These are phyloP conservation scores for Kodamaea kakaduensis DNA, from an alignment of 805 yeast species.

Conservation along the genomic window DNA sequence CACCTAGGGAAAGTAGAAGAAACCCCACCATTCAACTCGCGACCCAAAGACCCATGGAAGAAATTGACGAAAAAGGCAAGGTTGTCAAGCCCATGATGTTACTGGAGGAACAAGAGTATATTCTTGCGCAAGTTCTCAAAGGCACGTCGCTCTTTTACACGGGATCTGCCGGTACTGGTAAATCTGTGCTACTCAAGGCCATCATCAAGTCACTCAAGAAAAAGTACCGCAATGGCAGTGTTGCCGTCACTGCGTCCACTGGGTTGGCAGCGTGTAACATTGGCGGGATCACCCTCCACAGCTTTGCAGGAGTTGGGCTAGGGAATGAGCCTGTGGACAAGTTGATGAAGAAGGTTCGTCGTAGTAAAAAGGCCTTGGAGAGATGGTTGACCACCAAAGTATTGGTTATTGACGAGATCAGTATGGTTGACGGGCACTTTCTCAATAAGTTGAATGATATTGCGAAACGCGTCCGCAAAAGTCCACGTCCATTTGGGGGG, in stretches of 20 bases:
- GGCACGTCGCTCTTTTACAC: constrained; percentile 83
- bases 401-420: constrained; percentile 70
- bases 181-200: constrained; percentile 74
- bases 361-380: constrained; percentile 44
- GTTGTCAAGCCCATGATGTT: constrained; percentile 20
- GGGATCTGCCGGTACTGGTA: constrained; percentile 98
- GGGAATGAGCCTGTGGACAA: constrained; percentile 51
- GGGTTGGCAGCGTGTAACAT: constrained; percentile 81
- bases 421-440: constrained; percentile 72
- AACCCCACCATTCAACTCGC: constrained; percentile 28
- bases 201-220: constrained; percentile 51
- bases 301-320: constrained; percentile 74
- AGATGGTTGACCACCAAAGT: constrained; percentile 60
- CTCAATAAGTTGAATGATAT: constrained; percentile 61
- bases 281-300: constrained; percentile 75
- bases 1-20: too few relatives aligned
- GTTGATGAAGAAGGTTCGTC: constrained; percentile 49
- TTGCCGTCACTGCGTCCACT: constrained; percentile 80
- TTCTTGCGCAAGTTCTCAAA: constrained; percentile 58
- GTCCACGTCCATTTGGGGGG: constrained; percentile 67
- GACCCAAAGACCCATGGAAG: constrained; percentile 18
- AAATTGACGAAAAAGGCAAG: constrained; percentile 1
- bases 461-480: constrained; percentile 48
- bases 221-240: constrained; percentile 45
- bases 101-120: constrained; percentile 57